A percentile compares a stretch with the other conserved stretches of the same genome.
These are phyloP conservation scores for Rutstroemia sp. DNA, from an alignment of 2,329 filamentous ascomycete species.

Conservation along the genomic window DNA sequence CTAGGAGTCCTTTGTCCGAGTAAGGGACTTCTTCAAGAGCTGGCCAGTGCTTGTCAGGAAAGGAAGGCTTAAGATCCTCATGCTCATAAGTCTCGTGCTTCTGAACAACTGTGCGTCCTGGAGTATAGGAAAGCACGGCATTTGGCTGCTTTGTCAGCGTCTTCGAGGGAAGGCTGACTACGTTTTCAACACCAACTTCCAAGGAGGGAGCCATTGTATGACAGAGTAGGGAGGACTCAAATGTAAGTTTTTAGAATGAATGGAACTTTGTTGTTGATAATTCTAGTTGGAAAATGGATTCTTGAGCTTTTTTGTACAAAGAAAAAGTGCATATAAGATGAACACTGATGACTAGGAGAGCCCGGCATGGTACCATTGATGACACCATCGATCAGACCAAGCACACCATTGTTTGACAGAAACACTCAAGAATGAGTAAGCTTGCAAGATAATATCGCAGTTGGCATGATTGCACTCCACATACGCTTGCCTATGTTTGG, in stretches of 20 bases:
- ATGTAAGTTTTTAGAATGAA: neutral
- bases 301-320: too few species aligned
- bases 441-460: neutral
- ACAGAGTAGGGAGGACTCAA: neutral
- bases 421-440: neutral
- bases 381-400: constrained; percentile 6
- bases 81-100: constrained; percentile 42
- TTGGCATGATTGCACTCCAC: neutral
- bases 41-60: constrained; percentile 46
- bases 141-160: neutral
- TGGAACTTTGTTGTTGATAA: neutral
- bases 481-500: neutral
- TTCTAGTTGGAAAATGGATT: too few species aligned
- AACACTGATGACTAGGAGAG: neutral
- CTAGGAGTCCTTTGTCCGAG: constrained; percentile 45
- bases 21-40: constrained; percentile 41
- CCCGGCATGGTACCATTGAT: neutral
- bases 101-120: constrained; percentile 39
- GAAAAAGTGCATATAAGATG: neutral
- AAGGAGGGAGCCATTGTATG: constrained; percentile 16
- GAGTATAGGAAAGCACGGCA: constrained; percentile 23
- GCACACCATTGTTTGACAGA: constrained; percentile 6
- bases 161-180: constrained; percentile 5
- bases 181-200: constrained; percentile 12
- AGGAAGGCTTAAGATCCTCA: constrained; percentile 44